Percentiles rank a stretch among this genome's conserved stretches.
These are phyloP conservation scores for Podospora pseudopauciseta DNA, from an alignment of 495 filamentous ascomycete species.

Conservation along the genomic window DNA sequence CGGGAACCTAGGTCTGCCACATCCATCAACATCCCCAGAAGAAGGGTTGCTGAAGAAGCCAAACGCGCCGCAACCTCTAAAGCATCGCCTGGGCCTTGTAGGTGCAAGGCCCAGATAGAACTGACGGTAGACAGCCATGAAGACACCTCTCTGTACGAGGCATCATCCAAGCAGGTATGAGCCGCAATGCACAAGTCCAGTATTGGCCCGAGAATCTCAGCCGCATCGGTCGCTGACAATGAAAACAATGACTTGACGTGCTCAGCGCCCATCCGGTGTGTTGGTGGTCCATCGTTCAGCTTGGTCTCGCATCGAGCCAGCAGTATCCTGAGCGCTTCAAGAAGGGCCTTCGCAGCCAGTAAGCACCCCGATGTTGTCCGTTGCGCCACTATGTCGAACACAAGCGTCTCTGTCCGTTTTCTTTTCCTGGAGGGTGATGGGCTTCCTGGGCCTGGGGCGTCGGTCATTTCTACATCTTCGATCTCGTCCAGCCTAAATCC, in stretches of 20 bases:
- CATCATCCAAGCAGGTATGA: conserved; percentile 20
- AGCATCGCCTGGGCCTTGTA: conserved; percentile 37
- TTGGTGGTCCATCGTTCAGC: conserved; percentile 20
- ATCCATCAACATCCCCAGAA: conserved; percentile 37
- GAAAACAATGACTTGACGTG: conserved; percentile 49
- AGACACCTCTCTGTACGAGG: conserved; percentile 25
- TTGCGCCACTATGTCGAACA: conserved; percentile 33
- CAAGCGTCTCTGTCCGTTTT: conserved; percentile 29
- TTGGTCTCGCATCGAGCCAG: conserved; percentile 28
- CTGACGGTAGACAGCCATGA: conserved; percentile 40
- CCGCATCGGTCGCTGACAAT: conserved; percentile 37
- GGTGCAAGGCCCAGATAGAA: conserved; percentile 43
- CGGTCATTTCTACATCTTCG: conserved; percentile 32
- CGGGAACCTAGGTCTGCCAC: conserved; percentile 17
- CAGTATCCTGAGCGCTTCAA: conserved; percentile 37
- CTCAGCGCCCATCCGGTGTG: conserved; percentile 40
- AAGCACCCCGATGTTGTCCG: conserved; percentile 34
- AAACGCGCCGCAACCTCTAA: conserved; percentile 41
- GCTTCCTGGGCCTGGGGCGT: conserved; percentile 15
- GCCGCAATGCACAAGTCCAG: conserved; percentile 38
- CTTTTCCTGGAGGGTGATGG: conserved; percentile 34
- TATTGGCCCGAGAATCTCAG: conserved; percentile 36
- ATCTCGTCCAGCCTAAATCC: conserved; percentile 1
- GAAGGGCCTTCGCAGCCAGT: conserved; percentile 37
- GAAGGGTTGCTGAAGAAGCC: conserved; percentile 28